Percentiles rank a stretch among this genome's conserved stretches.
Evolutionary conservation across 2,329 filamentous ascomycete species (phyloP).

Genomic region (Fusarium albidum): DNA sequence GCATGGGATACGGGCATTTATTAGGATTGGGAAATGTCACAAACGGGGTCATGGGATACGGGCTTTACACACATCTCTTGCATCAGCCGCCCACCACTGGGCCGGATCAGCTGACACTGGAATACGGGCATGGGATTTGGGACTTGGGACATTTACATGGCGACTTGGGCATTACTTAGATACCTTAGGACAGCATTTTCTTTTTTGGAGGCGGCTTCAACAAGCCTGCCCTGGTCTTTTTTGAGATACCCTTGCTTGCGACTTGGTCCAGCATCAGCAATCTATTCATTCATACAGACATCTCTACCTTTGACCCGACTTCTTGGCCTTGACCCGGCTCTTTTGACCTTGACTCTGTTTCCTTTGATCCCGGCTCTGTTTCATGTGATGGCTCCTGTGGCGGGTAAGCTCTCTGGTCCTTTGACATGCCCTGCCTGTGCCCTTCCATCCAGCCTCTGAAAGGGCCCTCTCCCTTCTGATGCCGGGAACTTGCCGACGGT

Average conservation of each 20-base stretch:
- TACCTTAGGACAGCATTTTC: conserved; percentile 36
- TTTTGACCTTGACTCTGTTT: too few relatives aligned
- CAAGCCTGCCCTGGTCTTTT: conserved; percentile 28
- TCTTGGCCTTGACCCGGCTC: too few relatives aligned
- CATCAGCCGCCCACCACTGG: conserved; percentile 35
- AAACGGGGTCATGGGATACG: conserved; percentile 7
- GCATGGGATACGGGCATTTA: conserved; percentile 7
- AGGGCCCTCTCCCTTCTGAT: neutral
- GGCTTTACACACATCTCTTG: conserved; percentile 17
- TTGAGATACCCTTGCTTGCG: conserved; percentile 29
- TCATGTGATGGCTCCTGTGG: conserved; percentile 26
- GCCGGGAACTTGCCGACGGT: conserved; percentile 5
- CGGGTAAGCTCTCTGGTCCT: neutral
- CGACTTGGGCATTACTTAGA: conserved; percentile 26
- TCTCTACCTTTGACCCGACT: conserved; percentile 3
- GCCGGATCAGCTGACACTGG: conserved; percentile 25
- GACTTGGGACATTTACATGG: conserved; percentile 23
- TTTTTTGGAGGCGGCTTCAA: conserved; percentile 15
- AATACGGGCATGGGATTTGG: conserved; percentile 4
- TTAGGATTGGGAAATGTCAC: conserved; percentile 16
- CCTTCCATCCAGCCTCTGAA: neutral
- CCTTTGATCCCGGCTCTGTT: neutral
- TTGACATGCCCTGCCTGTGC: neutral
- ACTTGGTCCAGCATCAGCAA: conserved; percentile 24
- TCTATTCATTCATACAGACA: conserved; percentile 9